Base-by-base conservation (phyloP, 441 rosid genomes). In the Macaranga tanarius region DNA sequence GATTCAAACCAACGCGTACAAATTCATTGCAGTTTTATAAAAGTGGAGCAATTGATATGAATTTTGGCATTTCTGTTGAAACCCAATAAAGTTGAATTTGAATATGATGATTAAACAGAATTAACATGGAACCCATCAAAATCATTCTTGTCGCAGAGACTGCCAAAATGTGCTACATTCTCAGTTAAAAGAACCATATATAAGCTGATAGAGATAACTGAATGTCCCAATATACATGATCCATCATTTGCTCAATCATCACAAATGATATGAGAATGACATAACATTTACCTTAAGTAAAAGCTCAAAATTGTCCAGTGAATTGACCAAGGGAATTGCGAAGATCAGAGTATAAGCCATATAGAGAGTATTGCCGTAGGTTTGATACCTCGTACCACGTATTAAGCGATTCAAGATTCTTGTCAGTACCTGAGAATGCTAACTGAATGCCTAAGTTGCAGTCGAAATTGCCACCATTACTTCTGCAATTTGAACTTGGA, bases 301-400 rank as follows among this genome's bases (percentile, higher is more conserved):
- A 52, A 52, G 25, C 71, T 73, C 63, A 67, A 22, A 69, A 28
- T 42, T 74, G 62, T 3, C 76, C 67, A 60, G 75, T 47, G 38
- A 70, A 6, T 16, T 72, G 75, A 34, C 54, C 31, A 10, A 79
- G 55, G 12, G 86, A 72, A 56, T 86, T 73, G 12, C 73, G 79
- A 11, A 85, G 74, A 61, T 77, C 78, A 0, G 91, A 76, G 67
- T 82, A 92, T n/a, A 95, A 85, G 58, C 82, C 86, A 65, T 78
- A 80, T 55, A 95, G 89, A 0, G 99, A 92, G 82, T 83, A 77
- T 70, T 77, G 89, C 71, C 90, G 73, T 44, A 95, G 89, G 10
- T 89, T 89, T 64, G 75, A 82, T 5, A 95, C 90, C 82, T 92
- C 98, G 13, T 91, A 95, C 99, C 98, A 95, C 10, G 96, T 83